Conservation (phyloP, 2,329 filamentous ascomycete genomes). For the Aspergillus caelatus region DNA sequence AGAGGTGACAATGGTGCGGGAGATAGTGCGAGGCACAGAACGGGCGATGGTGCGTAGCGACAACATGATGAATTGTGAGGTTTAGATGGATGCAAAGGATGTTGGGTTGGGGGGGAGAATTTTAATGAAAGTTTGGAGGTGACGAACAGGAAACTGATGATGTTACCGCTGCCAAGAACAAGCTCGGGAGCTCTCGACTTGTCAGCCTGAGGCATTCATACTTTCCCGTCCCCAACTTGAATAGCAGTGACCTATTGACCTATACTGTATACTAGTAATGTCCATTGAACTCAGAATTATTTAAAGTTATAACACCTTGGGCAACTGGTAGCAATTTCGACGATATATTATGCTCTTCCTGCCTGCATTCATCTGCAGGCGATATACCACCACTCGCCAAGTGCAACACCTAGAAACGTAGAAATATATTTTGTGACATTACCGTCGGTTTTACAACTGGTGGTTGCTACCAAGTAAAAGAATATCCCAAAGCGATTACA, state of each 20-base stretch:
- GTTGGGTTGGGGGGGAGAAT: conserved; percentile 2
- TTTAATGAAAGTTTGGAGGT: conserved; percentile 13
- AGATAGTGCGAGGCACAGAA: conserved; percentile 66
- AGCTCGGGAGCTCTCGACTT: background rate
- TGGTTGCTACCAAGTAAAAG: no score
- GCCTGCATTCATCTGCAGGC: background rate
- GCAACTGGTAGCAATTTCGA: no score
- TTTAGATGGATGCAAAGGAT: conserved; percentile 3
- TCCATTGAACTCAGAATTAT: no score
- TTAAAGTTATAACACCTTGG: no score
- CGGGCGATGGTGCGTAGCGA: conserved; percentile 68
- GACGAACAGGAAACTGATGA: conserved; percentile 24
- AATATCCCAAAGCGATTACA: no score
- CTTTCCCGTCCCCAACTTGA: background rate
- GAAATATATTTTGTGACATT: background rate
- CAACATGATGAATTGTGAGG: conserved; percentile 58
- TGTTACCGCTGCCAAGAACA: conserved; percentile 9
- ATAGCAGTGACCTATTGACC: no score
- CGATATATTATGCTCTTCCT: background rate
- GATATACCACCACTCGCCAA: background rate
- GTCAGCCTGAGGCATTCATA: background rate
- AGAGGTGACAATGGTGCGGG: conserved; percentile 58
- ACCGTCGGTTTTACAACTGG: no score
- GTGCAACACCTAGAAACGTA: background rate
- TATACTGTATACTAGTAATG: no score